Conservation (phyloP, 371 early-diverging fungal genomes). For the Zopfochytrium polystomum region DNA sequence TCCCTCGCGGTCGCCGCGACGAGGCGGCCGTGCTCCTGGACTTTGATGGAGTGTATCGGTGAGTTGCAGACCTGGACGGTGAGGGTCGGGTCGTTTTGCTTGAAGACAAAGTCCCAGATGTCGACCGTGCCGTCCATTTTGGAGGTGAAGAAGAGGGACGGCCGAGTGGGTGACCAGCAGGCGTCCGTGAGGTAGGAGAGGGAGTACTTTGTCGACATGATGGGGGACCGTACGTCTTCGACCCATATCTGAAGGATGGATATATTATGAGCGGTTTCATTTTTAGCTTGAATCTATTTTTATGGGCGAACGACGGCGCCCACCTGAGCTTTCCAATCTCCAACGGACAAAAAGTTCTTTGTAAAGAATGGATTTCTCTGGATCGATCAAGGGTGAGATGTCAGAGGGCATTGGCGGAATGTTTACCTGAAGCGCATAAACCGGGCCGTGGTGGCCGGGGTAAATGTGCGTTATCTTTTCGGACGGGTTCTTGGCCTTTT, state of each 20-base stretch:
- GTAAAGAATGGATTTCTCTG: conserved; percentile 59
- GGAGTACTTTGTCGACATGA: conserved; percentile 50
- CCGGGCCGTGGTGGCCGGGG: conserved; percentile 55
- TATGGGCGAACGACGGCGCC: background rate
- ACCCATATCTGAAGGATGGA: conserved; percentile 48
- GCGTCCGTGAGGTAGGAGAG: conserved; percentile 52
- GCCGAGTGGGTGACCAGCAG: conserved; percentile 56
- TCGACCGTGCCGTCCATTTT: conserved; percentile 55
- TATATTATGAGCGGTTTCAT: background rate
- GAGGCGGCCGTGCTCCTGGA: conserved; percentile 53
- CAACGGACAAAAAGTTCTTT: conserved; percentile 57
- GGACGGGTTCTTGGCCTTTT: conserved; percentile 54
- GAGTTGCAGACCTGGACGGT: conserved; percentile 51
- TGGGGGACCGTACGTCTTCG: conserved; percentile 52
- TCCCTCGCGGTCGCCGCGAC: conserved; percentile 51
- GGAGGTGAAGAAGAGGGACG: conserved; percentile 54
- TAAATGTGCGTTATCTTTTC: conserved; percentile 58
- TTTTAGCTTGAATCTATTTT: background rate
- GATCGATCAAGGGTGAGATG: background rate
- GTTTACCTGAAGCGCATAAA: conserved; percentile 48
- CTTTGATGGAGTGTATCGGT: conserved; percentile 51
- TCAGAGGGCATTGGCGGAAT: background rate
- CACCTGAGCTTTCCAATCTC: conserved; percentile 57
- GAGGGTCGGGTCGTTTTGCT: conserved; percentile 54
- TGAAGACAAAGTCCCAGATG: conserved; percentile 56